A percentile compares a stretch with the other conserved stretches of the same genome.
Evolutionary conservation across 2,329 filamentous ascomycete species (phyloP).

Genomic region (Davidsoniella eucalypti): DNA sequence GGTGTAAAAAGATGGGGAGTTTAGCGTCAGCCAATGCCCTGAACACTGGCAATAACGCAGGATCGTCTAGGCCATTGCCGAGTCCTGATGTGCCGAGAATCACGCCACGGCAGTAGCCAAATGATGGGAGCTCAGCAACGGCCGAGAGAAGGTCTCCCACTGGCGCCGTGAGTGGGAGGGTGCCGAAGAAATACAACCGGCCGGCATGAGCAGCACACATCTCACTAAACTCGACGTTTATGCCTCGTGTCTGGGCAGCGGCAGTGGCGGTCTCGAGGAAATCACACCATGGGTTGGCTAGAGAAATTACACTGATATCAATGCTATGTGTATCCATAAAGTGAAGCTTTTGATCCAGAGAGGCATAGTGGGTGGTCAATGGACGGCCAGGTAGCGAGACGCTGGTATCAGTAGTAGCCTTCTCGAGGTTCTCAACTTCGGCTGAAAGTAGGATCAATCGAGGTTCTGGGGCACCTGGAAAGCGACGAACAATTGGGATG

Average conservation of each 20-base stretch:
- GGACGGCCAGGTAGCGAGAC: constrained; percentile 57
- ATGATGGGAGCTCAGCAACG: constrained; percentile 41
- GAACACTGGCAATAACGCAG: constrained; percentile 54
- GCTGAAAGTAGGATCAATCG: constrained; percentile 49
- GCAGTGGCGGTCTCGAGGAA: constrained; percentile 48
- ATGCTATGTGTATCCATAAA: constrained; percentile 83
- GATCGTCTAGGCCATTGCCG: constrained; percentile 67
- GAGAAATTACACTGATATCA: constrained; percentile 66
- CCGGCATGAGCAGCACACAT: constrained; percentile 52
- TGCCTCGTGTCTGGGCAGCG: constrained; percentile 32
- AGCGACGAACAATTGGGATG: constrained; percentile 57
- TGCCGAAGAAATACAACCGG: constrained; percentile 67
- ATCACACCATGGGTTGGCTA: constrained; percentile 90
- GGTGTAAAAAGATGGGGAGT: constrained; percentile 68
- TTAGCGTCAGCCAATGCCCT: constrained; percentile 45
- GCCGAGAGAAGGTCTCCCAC: constrained; percentile 44
- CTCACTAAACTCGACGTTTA: constrained; percentile 63
- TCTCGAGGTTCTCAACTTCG: constrained; percentile 30
- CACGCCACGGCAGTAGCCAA: constrained; percentile 63
- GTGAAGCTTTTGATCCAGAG: constrained; percentile 59
- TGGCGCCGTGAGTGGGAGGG: constrained; percentile 59
- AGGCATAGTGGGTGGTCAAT: constrained; percentile 68
- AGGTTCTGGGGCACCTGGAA: constrained; percentile 37
- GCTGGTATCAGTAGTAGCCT: constrained; percentile 20
- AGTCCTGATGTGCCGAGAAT: constrained; percentile 76